Conservation (phyloP, 2,329 filamentous ascomycete species). For the Fusarium musae region DNA sequence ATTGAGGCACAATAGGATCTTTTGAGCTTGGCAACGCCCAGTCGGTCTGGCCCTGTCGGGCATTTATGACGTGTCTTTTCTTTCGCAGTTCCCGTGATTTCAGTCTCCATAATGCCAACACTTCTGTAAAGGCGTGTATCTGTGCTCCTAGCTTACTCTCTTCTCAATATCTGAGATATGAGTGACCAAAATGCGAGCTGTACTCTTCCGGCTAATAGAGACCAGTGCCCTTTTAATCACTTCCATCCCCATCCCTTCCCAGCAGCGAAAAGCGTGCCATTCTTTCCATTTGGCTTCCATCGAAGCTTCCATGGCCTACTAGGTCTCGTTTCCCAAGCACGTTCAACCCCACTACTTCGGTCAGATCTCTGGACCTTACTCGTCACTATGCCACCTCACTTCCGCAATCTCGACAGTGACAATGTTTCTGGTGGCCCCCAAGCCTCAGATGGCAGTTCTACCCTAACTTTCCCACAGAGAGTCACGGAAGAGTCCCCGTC, state of each 20-base stretch:
- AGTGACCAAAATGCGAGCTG: background rate
- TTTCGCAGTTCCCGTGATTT: background rate
- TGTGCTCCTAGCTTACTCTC: background rate
- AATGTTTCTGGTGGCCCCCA: background rate
- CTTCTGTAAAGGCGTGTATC: background rate
- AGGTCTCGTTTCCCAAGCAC: background rate
- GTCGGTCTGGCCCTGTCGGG: background rate
- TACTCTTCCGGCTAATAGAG: background rate
- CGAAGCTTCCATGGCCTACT: background rate
- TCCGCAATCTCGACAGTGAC: background rate
- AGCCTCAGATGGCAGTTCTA: background rate
- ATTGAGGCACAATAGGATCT: background rate
- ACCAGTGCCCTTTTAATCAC: background rate
- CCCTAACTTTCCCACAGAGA: background rate
- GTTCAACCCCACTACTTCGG: rapidly evolving
- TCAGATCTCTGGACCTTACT: background rate
- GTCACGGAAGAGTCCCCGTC: background rate
- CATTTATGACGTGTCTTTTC: background rate
- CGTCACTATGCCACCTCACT: background rate
- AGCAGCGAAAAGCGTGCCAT: background rate
- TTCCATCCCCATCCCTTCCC: background rate
- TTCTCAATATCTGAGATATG: background rate
- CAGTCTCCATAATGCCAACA: background rate
- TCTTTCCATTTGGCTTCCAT: background rate
- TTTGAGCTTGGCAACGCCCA: background rate